Evolutionary conservation across 257 asterid species (phyloP).

Genomic region (Sherardia arvensis): DNA sequence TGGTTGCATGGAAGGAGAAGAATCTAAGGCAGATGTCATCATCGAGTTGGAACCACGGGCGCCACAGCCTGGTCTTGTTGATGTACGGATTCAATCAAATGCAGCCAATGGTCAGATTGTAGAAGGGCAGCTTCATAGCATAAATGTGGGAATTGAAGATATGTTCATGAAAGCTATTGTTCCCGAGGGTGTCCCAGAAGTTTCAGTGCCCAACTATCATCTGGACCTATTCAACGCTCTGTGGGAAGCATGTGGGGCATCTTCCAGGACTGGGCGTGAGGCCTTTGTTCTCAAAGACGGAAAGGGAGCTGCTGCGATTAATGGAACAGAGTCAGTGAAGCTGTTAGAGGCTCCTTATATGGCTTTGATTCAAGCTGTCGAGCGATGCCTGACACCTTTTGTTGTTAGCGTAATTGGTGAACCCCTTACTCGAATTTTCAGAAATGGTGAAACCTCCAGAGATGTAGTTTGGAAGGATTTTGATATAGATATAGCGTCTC

Average conservation of each 20-base stretch:
- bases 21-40: slow-evolving; percentile 44
- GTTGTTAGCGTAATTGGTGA: slow-evolving; percentile 82
- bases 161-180: slow-evolving; percentile 75
- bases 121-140: slow-evolving; percentile 61
- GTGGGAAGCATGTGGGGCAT: slow-evolving; percentile 91
- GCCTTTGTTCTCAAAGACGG: slow-evolving; percentile 76
- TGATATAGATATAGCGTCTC: slow-evolving; percentile 25
- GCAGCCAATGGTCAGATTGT: slow-evolving; percentile 68
- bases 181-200: slow-evolving; percentile 56
- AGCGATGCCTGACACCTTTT: slow-evolving; percentile 63
- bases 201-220: slow-evolving; percentile 34
- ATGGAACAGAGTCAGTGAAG: slow-evolving; percentile 80
- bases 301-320: slow-evolving; percentile 72
- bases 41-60: slow-evolving; percentile 86
- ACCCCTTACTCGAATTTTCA: slow-evolving; percentile 52
- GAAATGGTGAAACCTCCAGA: slow-evolving; percentile 48
- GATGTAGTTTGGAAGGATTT: slow-evolving; percentile 52
- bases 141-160: slow-evolving; percentile 87
- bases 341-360: slow-evolving; percentile 59
- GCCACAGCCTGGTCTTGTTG: slow-evolving; percentile 82
- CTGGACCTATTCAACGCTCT: slow-evolving; percentile 62
- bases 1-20: slow-evolving; percentile 43
- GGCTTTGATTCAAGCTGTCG: slow-evolving; percentile 52
- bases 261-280: slow-evolving; percentile 78
- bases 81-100: slow-evolving; percentile 65